Conservation (phyloP, 805 yeast species). For the Zygosaccharomyces rouxii region DNA sequence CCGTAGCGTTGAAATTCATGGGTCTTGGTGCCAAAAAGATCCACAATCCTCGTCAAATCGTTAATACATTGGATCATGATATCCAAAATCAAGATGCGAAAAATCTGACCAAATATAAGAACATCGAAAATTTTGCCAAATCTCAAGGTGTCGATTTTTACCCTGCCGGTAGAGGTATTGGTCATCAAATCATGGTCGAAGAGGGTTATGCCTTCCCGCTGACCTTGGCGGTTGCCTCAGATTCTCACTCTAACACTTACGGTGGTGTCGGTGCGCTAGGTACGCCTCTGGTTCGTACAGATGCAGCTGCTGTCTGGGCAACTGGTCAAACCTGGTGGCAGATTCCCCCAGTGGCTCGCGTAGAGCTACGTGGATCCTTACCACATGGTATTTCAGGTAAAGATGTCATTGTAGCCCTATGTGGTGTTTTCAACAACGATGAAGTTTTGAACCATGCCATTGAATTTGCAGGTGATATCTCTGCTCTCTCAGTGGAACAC, state of each 20-base stretch:
- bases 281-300: conserved; percentile 97
- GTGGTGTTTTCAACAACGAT: conserved; percentile 89
- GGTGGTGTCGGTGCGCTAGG: conserved; percentile 97
- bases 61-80: conserved; percentile 95
- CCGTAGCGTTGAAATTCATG: conserved; percentile 94
- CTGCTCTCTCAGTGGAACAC: conserved; percentile 68
- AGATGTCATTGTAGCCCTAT: conserved; percentile 92
- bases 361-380: conserved; percentile 74
- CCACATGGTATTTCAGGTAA: conserved; percentile 91
- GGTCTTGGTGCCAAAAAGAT: conserved; percentile 87
- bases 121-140: conserved; percentile 84
- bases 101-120: conserved; percentile 79
- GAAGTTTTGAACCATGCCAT: conserved; percentile 92
- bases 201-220: conserved; percentile 98
- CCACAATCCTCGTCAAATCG: conserved; percentile 84
- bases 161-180: conserved; percentile 99
- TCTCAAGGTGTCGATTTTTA: conserved; percentile 93
- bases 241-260: conserved; percentile 95
- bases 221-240: conserved; percentile 91
- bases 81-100: conserved; percentile 90
- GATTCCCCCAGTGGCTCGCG: conserved; percentile 97
- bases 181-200: conserved; percentile 98
- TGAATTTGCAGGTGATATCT: conserved; percentile 81
- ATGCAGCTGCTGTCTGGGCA: conserved; percentile 99
- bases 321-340: conserved; percentile 99